Evolutionary conservation across 441 rosid genomes (phyloP), one percentile per base, ranked within the genome.

Genomic region (Euphorbia schlechtendalii): DNA sequence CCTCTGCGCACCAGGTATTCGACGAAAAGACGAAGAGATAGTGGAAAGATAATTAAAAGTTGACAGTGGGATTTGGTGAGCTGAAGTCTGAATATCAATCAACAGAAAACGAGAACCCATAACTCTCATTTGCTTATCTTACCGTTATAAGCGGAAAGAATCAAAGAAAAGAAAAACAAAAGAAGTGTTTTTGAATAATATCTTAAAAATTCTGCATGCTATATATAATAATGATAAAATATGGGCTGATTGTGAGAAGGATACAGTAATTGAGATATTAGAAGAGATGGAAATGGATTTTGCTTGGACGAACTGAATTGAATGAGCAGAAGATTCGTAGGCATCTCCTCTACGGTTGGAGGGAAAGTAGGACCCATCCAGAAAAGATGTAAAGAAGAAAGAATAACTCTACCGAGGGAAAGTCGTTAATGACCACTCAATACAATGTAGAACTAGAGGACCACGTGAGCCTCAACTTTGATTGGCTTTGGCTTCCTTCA

Each of bases 21-120:
- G 87, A 71, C 86, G 85, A 68, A 83, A 78, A 51, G 95, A 77
- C 46, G 92, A 77, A 6, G 91, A 78, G 57, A 81, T 48, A 1
- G 78, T 66, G 3, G 87, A 70, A 70, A 80, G 73, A 77, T 73
- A 70, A 59, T 67, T 70, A 64, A 84, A 64, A 55, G 82, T 70
- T 5, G 84, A 73, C 60, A 73, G 77, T 51, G 88, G 91, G 56
- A 77, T 70, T 32, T 69, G 82, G 60, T 57, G 77, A 0, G 87
- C 86, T 59, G 96, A 87, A 73, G 69, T 83, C 67, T 86, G 86
- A 67, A 88, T 77, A 74, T 90, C 94, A 71, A 88, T 81, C 20
- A 92, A 80, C 55, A 86, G 66, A 68, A 80, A 79, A 72, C 82
- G 84, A 0, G 97, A 83, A 58, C 76, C 68, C 78, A 83, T 74